Evolutionary conservation across 1,139 yeast genomes (phyloP).

Genomic region (Geotrichum bryndzae): DNA sequence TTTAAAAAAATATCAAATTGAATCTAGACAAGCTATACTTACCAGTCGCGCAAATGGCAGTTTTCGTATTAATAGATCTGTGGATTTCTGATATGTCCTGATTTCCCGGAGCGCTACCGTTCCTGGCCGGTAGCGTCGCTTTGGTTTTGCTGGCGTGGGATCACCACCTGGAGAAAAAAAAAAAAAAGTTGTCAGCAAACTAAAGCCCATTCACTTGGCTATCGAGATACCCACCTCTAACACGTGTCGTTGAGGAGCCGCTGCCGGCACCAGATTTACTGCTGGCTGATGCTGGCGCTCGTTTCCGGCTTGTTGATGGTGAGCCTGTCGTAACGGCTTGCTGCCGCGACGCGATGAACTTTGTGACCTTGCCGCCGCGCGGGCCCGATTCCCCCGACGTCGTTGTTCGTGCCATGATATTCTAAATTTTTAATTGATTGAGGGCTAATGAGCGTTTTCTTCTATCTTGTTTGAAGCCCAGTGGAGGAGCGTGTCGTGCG

Average conservation of each 20-base stretch:
- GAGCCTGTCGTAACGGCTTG: neutral
- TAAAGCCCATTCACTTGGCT: neutral
- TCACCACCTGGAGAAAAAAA: slow-evolving; percentile 19
- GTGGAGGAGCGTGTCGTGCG: neutral
- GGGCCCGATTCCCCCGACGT: slow-evolving; percentile 8
- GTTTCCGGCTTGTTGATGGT: neutral
- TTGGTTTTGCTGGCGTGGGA: slow-evolving; percentile 26
- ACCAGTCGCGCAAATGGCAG: slow-evolving; percentile 84
- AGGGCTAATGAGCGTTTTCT: neutral
- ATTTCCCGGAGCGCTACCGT: slow-evolving; percentile 73
- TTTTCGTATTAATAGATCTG: slow-evolving; percentile 71
- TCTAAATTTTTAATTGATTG: neutral
- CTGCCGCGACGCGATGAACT: slow-evolving; percentile 13
- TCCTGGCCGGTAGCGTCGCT: slow-evolving; percentile 64
- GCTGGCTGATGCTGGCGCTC: neutral
- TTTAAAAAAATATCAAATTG: neutral
- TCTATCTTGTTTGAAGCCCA: neutral
- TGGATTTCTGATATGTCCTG: slow-evolving; percentile 66
- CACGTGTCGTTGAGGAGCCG: neutral
- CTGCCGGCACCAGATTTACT: neutral
- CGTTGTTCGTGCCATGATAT: slow-evolving; percentile 6
- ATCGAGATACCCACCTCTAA: neutral
- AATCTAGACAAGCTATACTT: neutral
- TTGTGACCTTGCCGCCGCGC: slow-evolving; percentile 15
- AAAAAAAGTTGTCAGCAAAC: neutral